Evolutionary conservation across 805 yeast genomes (phyloP).

Genomic region (Nakazawaea ernobii): DNA sequence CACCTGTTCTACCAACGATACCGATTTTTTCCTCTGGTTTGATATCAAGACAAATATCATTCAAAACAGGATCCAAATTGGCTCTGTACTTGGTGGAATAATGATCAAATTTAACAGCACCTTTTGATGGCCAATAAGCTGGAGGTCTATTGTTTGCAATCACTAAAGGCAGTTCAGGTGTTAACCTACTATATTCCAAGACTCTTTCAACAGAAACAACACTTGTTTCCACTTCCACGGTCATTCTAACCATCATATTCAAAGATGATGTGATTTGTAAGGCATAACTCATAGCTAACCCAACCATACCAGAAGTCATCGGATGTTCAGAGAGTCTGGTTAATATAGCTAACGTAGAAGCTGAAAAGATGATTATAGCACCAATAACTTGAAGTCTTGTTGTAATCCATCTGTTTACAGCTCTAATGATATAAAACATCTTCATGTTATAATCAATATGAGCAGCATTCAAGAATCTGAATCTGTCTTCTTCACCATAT

Average conservation of each 20-base stretch:
- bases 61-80: slow-evolving; percentile 74
- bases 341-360: slow-evolving; percentile 77
- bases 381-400: slow-evolving; percentile 91
- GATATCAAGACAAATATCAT: slow-evolving; percentile 56
- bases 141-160: slow-evolving; percentile 54
- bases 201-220: slow-evolving; percentile 79
- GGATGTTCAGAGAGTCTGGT: slow-evolving; percentile 23
- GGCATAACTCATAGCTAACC: slow-evolving; percentile 90
- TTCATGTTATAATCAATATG: slow-evolving; percentile 83
- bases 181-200: slow-evolving; percentile 42
- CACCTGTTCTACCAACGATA: slow-evolving; percentile 96
- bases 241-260: slow-evolving; percentile 98
- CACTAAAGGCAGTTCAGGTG: slow-evolving; percentile 72
- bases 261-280: slow-evolving; percentile 87
- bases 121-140: slow-evolving; percentile 65
- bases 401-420: slow-evolving; percentile 97
- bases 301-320: slow-evolving; percentile 72
- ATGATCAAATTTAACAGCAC: slow-evolving; percentile 59
- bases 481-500: slow-evolving; percentile 59
- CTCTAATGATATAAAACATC: slow-evolving; percentile 87
- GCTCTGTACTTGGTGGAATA: slow-evolving; percentile 84
- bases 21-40: slow-evolving; percentile 82
- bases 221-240: slow-evolving; percentile 96
- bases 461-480: slow-evolving; percentile 55
- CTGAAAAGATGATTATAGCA: slow-evolving; percentile 76